These are phyloP conservation scores for Nelumbo lutea DNA, from an alignment of 164 flowering plant species.

Conservation along the genomic window DNA sequence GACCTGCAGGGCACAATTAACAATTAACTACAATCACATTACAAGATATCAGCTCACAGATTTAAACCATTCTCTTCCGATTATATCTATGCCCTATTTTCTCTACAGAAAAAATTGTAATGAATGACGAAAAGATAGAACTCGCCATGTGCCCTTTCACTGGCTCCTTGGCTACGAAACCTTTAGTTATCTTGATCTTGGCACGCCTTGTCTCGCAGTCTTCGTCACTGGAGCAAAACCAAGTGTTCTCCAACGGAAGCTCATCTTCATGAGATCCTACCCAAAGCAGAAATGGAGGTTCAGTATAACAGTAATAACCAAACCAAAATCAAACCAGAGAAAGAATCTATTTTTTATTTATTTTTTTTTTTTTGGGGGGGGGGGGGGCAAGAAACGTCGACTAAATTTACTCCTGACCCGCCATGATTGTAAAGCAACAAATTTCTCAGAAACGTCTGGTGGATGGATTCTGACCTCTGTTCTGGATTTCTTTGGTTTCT, in stretches of 20 bases:
- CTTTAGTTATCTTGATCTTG: conserved; percentile 78
- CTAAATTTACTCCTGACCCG: too few relatives aligned
- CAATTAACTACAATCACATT: conserved; percentile 9
- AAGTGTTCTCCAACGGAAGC: conserved; percentile 23
- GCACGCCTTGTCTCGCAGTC: conserved; percentile 52
- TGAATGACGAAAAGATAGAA: conserved; percentile 32
- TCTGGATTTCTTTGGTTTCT: too few relatives aligned
- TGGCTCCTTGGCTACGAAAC: conserved; percentile 87
- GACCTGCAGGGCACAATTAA: conserved; percentile 50
- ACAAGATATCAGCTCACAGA: not conserved
- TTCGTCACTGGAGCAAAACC: conserved; percentile 61
- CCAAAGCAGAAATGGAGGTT: not conserved
- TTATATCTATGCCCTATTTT: conserved; percentile 7
- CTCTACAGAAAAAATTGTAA: conserved; percentile 13
- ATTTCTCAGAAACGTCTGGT: too few relatives aligned
- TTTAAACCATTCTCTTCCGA: not conserved
- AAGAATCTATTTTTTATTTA: too few relatives aligned
- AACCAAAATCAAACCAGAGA: not conserved
- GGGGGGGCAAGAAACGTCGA: too few relatives aligned
- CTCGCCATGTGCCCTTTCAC: conserved; percentile 95
- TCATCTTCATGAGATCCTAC: conserved; percentile 63
- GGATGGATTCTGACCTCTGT: too few relatives aligned
- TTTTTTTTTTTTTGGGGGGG: too few relatives aligned
- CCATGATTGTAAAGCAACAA: too few relatives aligned
- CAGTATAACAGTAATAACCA: not conserved